Evolutionary conservation across 805 yeast species (phyloP), one percentile per base, ranked within the genome.

Genomic region (Candida nitratophila): DNA sequence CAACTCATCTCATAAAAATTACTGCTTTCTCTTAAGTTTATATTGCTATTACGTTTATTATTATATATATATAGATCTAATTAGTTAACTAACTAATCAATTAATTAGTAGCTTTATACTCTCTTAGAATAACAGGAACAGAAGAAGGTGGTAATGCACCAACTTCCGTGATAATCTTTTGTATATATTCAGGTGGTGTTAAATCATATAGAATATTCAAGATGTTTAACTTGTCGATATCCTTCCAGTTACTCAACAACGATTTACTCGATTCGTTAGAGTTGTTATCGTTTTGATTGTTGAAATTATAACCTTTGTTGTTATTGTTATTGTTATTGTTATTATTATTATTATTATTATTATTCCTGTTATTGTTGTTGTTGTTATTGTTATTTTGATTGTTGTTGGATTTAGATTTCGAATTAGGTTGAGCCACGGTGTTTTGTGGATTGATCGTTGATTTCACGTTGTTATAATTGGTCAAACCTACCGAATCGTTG

Each of bases 81-180:
- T 24, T 7, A 24, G 10, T 7, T 24, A 7, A 29, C 15, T 8
- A 29, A 11, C 12, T 11, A 29, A 29, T 29, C 29, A 14, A 24
- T 21, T 17, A 60, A 40, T 54, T 52, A n/a, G 58, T 49, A 43
- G 61, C 57, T 64, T 88, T 87, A 64, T 91, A 93, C 64, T 93
- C 99, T 66, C 98, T 79, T 55, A 93, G 70, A 48, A 93, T 87
- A 40, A 93, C 98, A 24, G 99, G 99, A 46, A 93, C 98, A 1
- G 98, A 88, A n/a, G 95, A 85, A 37, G 99, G 96, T 11, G 99
- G 99, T 52, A 93, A 73, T 2, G 96, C 87, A 26, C 99, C 99
- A 50, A 91, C 79, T 63, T 93, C 99, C 2, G 98, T 93, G 44
- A 93, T 88, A 47, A 93, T 88, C 68, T 93, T 93, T 61, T 91